Percentiles rank a stretch among this genome's conserved stretches.
These are phyloP conservation scores for Tetrapyrgos nigripes DNA, from an alignment of 1,284 basidiomycete genomes.

Conservation along the genomic window DNA sequence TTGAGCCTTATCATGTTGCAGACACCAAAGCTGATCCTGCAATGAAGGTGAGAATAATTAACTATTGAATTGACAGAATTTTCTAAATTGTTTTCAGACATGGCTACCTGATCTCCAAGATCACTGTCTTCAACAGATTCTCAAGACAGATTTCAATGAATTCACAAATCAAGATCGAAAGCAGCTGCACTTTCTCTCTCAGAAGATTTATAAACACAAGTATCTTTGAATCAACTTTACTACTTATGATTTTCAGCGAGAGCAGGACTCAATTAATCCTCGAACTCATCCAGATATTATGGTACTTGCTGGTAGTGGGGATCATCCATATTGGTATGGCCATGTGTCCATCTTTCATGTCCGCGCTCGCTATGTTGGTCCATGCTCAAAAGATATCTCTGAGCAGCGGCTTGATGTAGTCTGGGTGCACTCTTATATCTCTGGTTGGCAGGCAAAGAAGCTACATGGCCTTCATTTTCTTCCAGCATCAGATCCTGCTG, in stretches of 20 bases:
- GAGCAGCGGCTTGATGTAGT: slow-evolving; percentile 31
- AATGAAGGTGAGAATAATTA: background rate
- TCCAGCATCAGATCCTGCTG: background rate
- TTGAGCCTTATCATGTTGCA: too few species aligned
- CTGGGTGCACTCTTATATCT: slow-evolving; percentile 24
- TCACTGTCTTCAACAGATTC: background rate
- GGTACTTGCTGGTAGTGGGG: slow-evolving; percentile 20
- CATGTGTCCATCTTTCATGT: slow-evolving; percentile 37
- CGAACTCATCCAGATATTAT: slow-evolving; percentile 35
- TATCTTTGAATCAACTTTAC: slow-evolving; percentile 34
- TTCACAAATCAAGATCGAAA: background rate
- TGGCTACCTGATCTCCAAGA: background rate
- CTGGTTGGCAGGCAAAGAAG: slow-evolving; percentile 14
- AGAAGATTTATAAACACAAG: slow-evolving; percentile 27
- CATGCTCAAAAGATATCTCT: background rate
- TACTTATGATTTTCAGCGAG: slow-evolving; percentile 36
- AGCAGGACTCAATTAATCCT: slow-evolving; percentile 42
- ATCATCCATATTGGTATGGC: slow-evolving; percentile 37
- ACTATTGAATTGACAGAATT: background rate
- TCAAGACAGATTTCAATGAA: background rate
- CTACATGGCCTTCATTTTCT: background rate
- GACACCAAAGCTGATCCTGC: background rate
- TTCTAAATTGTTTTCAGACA: background rate
- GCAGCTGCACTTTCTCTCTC: background rate
- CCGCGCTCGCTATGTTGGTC: slow-evolving; percentile 12